Base-by-base conservation (phyloP, 495 filamentous ascomycete genomes). In the Hyaloscypha finlandica region DNA sequence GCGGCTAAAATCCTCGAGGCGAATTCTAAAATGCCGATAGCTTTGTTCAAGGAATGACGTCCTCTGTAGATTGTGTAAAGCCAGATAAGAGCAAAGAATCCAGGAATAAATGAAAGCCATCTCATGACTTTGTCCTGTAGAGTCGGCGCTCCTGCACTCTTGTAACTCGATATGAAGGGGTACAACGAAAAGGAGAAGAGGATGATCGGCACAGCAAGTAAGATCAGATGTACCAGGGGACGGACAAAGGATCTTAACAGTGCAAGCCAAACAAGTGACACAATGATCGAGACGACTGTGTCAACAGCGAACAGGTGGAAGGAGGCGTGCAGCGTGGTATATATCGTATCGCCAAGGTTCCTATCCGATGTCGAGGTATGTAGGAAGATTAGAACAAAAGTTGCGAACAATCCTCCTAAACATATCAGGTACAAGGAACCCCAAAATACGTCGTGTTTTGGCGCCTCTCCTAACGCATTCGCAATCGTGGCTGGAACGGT, bases 181-280 rank as follows among this genome's bases (percentile, higher is more conserved):
- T 97, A 98, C 22, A 98, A 76, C 25, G 90, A 93, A 74, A 97
- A 96, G 0, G 92, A 92, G 70, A 92, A 86, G 59, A 97, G 81
- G 29, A 97, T 87, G 62, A 93, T 79, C 3, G 95, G 95, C 22
- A 97, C 95, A 19, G 89, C 89, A 59, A 97, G 77, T 37, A 97
- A 77, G 29, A 97, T 89, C 51, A 89, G 74, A 70, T 89, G 86
- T 60, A 97, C 91, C 51, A 98, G 78, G 9, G 86, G 86, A 69
- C 90, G 88, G 35, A 96, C 90, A 74, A 93, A 97, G 16, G 91
- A 92, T 63, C 92, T 86, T 61, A 99, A 79, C 5, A 96, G 80
- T 20, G 93, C 91, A 70, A 99, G 85, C 96, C 96, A 98, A 31
- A 97, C 72, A 20, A 98, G 78, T 19, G 93, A 94, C 9, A 99